Base-by-base conservation (phyloP, 257 asterid genomes). In the Henckelia pumila region DNA sequence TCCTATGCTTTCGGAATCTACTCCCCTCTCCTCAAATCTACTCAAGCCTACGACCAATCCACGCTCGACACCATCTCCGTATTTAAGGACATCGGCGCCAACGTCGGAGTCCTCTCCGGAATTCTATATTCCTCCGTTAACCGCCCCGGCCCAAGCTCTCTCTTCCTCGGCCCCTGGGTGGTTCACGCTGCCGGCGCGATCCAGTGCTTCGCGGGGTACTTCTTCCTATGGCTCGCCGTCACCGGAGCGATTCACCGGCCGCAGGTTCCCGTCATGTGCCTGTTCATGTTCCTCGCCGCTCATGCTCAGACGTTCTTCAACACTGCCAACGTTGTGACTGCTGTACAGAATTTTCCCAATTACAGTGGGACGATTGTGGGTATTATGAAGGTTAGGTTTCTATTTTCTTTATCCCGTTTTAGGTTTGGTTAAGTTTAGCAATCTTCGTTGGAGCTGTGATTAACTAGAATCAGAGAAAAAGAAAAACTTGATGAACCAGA, bases 1-100 rank as follows among this genome's bases (percentile, higher is more conserved):
- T 88, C 97, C 2, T 93, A 93, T 88, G 84, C 99, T 55, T 93
- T 93, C 77, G 99, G 95, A 0, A 93, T 93, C 72, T 93, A 93
- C 79, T 93, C 99, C 0, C 86, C 99, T 17, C 52, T 81, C 72
- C 85, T 93, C 2, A 93, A 93, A 75, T 88, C 97, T 9, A 81
- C 64, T 61, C 97, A 90, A 63, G 74, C 75, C 21, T 93, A 93
- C 68, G 85, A 84, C 61, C 99, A 93, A 61, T 87, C 97, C 0
- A 93, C 97, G 47, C 87, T 93, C 65, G 96, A 90, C 80, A 79
- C 86, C 20, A 74, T 93, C 16, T 90, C 97, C 33, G 97, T 93
- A 70, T 90, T 90, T 84, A 90, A 93, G 71, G 99, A 93, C 85
- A 83, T 93, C 81, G 96, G 97, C 24, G 95, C 99, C 61, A 93